A percentile compares a stretch with the other conserved stretches of the same genome.
Conservation (phyloP, 225 moss, liverwort and hornwort genomes). For the Pseudisothecium myosuroides region DNA sequence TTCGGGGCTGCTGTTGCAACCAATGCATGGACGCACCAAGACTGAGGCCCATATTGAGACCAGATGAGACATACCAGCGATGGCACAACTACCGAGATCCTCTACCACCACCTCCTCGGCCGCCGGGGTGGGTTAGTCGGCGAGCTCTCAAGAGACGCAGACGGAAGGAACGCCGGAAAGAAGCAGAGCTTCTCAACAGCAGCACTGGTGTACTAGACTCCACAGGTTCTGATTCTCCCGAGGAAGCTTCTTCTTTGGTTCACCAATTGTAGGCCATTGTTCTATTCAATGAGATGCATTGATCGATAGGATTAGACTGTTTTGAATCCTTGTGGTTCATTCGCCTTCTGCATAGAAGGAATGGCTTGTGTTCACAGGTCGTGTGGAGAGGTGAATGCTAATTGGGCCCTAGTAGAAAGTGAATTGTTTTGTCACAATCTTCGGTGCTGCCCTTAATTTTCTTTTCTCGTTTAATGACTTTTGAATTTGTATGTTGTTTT, state of each 20-base stretch:
- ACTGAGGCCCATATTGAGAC: slow-evolving; percentile 56
- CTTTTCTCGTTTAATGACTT: not conserved
- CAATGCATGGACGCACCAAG: slow-evolving; percentile 57
- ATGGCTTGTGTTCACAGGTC: not conserved
- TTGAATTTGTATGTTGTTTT: not conserved
- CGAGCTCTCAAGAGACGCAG: slow-evolving; percentile 73
- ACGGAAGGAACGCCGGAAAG: slow-evolving; percentile 56
- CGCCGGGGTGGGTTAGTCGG: slow-evolving; percentile 67
- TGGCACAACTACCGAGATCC: slow-evolving; percentile 90
- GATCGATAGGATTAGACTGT: not conserved
- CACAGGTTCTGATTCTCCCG: not conserved
- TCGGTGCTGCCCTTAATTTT: not conserved
- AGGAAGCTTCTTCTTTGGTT: not conserved
- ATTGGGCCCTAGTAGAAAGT: not conserved
- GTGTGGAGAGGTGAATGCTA: not conserved
- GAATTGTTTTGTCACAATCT: not conserved
- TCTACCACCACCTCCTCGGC: slow-evolving; percentile 38
- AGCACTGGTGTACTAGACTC: not conserved
- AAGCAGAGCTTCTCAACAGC: slow-evolving; percentile 2
- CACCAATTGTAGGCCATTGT: not conserved
- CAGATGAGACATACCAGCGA: slow-evolving; percentile 62
- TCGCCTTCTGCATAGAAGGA: not conserved
- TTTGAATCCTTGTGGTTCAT: not conserved
- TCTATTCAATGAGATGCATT: not conserved
- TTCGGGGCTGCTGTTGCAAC: slow-evolving; percentile 73